Evolutionary conservation across 225 moss, liverwort and hornwort genomes (phyloP).

Genomic region (Bryoerythrophyllum caledonicum): DNA sequence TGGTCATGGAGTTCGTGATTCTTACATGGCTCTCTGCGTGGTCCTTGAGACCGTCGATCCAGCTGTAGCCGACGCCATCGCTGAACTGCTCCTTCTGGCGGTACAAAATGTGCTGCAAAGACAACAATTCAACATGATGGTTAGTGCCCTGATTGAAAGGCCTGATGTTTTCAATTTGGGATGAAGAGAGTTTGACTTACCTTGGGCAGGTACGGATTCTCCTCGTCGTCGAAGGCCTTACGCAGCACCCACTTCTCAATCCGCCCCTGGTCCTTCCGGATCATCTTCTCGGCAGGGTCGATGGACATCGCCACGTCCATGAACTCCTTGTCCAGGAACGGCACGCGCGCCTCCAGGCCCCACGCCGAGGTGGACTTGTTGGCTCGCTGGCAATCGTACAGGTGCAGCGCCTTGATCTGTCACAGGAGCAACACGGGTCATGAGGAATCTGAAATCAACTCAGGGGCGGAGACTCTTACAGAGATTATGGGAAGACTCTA

Average conservation of each 20-base stretch:
- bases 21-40: conserved; percentile 46
- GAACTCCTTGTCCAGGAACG: conserved; percentile 83
- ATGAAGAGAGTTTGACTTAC: conserved; percentile 14
- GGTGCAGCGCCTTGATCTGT: conserved; percentile 72
- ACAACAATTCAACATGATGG: neutral
- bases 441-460: neutral
- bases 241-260: conserved; percentile 80
- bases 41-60: conserved; percentile 83
- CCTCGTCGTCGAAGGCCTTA: conserved; percentile 69
- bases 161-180: neutral
- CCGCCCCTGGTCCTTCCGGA: conserved; percentile 64
- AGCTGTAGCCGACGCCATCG: conserved; percentile 86
- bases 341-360: conserved; percentile 89
- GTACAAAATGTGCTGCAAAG: conserved; percentile 72
- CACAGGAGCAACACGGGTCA: neutral
- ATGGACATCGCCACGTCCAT: conserved; percentile 82
- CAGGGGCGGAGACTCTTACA: neutral
- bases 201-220: conserved; percentile 75
- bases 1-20: too few species aligned
- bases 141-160: neutral
- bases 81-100: conserved; percentile 89
- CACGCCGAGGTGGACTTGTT: conserved; percentile 94
- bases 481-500: neutral
- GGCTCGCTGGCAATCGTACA: conserved; percentile 89
- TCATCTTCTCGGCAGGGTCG: conserved; percentile 90